Base-by-base conservation (phyloP, 176 grass and related monocot genomes). In the Rhynchospora breviuscula region DNA sequence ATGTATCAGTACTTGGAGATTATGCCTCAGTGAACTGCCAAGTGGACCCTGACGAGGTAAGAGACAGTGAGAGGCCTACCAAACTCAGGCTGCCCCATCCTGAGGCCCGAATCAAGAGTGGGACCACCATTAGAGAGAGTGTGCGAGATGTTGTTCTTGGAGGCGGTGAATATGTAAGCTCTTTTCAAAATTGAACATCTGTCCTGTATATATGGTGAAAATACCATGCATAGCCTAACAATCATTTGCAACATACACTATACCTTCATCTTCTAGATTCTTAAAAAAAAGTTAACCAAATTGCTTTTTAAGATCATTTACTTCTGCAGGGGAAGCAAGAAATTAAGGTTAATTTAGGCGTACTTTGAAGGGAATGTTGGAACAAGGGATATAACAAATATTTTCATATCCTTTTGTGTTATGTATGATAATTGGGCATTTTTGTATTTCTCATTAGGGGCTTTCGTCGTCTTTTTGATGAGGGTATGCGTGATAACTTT, bases 121-220 rank as follows among this genome's bases (percentile, higher is more conserved):
- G 83, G 25, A 97, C 91, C 57, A 84, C 78, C 31, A 94, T 97
- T 85, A 90, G 88, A 87, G 92, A 98, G 65, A 98, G 95, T 0
- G 87, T 98, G 10, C 77, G 92, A 2, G 95, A 98, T 80, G 92
- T 98, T n/a, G 83, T 94, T 75, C 81, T 94, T 48, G 95, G 95
- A 64, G 95, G 95, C 21, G 95, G 95, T 53, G 95, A 91, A 94
- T 94, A 91, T 58, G 95, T 98, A 92, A 91, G 90, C 17, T 40
- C 51, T 78, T 33, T 57, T 78, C 6, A 26, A 70, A 8, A 0
- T 77, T 77, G 49, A 22, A 31, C 19, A n/a, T 31, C 1, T 45
- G 8, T 77, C 11, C 49, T 73, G 17, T 74, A 25, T 51, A 25
- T 51, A 25, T 74, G 45, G 3, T 23, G 19, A 0, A 23, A 23